Evolutionary conservation across 2,329 filamentous ascomycete genomes (phyloP), one percentile per base, ranked within the genome.

Genomic region (Fusarium humuli): DNA sequence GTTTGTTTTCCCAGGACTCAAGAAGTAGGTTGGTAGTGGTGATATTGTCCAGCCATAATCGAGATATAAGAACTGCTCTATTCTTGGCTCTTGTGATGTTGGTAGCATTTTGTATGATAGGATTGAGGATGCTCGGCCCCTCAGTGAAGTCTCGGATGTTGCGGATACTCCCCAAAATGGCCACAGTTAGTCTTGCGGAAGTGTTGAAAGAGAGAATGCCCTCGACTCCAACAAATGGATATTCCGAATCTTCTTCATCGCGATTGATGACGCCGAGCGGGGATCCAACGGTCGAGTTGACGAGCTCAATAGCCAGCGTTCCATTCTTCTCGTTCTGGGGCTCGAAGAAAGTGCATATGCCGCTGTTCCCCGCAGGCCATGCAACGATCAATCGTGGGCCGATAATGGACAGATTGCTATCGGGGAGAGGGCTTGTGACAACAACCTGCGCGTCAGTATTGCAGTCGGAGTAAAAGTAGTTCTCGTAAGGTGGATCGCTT

Each of bases 401-500:
- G 63, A 90, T 86, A 34, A 88, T 79, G 2, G 80, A 83, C 2
- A 89, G 78, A 69, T 90, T 83, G 59, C 85, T 88, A 18, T 83
- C 81, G 3, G 81, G 72, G 0, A 85, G 76, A 16, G 89, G 88
- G 62, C 83, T 89, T 0, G 88, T 91, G 1, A 91, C 79, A 1
- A 91, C 84, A 0, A 88, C 86, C 69, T 91, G 89, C 7, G 83
- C 83, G 34, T 86, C 84, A 3, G 84, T 82, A 66, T 89, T 83
- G 76, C 88, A 91, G 73, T 91, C 88, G 0, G 88, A 90, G 69
- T 89, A 88, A 78, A 91, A 90, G 77, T 88, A 90, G 72, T 91
- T 90, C 41, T 88, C 82, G 64, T 90, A 90, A 0, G 88, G 88
- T 3, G 84, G 83, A 67, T 89, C 87, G 32, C 81, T 85, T 5